Conservation (phyloP, 306 rosid genomes). For the Cucurbita moschata region DNA sequence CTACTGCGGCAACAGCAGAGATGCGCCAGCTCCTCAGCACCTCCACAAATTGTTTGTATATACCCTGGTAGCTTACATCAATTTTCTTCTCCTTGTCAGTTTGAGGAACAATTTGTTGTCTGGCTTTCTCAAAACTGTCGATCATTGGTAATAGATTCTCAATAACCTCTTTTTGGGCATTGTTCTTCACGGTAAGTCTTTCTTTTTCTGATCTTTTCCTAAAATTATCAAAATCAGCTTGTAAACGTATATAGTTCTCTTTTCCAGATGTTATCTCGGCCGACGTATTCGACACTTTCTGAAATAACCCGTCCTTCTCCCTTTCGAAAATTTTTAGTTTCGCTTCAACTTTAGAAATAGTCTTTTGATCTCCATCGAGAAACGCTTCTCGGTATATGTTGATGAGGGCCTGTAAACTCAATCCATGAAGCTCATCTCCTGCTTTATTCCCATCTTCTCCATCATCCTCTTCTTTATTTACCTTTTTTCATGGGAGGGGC, state of each 20-base stretch:
- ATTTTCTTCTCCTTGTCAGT: constrained; percentile 74
- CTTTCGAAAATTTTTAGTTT: constrained; percentile 23
- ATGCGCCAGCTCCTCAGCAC: constrained; percentile 56
- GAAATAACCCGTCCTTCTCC: constrained; percentile 32
- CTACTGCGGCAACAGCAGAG: constrained; percentile 56
- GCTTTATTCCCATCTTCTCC: constrained; percentile 11
- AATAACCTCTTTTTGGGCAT: constrained; percentile 54
- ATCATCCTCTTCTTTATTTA: constrained; percentile 27
- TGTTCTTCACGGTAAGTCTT: constrained; percentile 25
- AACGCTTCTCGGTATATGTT: constrained; percentile 59
- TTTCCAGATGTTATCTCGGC: constrained; percentile 53
- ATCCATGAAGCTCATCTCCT: constrained; percentile 15
- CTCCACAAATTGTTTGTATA: constrained; percentile 91
- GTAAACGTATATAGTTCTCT: constrained; percentile 51
- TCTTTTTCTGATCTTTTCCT: constrained; percentile 72
- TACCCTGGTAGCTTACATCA: constrained; percentile 77
- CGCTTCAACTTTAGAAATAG: constrained; percentile 35
- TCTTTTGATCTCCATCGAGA: constrained; percentile 30
- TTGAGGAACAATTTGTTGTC: constrained; percentile 43
- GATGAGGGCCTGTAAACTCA: constrained; percentile 33
- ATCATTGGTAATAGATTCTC: constrained; percentile 70
- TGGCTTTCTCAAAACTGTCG: constrained; percentile 74
- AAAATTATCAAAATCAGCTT: constrained; percentile 90
- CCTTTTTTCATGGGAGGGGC: constrained; percentile 12
- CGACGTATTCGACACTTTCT: constrained; percentile 31